A percentile compares a stretch with the other conserved stretches of the same genome.
phyloP scores from a whole-genome alignment of 2,329 filamentous ascomycete genomes.

The Penicillium concentricum region DNA sequence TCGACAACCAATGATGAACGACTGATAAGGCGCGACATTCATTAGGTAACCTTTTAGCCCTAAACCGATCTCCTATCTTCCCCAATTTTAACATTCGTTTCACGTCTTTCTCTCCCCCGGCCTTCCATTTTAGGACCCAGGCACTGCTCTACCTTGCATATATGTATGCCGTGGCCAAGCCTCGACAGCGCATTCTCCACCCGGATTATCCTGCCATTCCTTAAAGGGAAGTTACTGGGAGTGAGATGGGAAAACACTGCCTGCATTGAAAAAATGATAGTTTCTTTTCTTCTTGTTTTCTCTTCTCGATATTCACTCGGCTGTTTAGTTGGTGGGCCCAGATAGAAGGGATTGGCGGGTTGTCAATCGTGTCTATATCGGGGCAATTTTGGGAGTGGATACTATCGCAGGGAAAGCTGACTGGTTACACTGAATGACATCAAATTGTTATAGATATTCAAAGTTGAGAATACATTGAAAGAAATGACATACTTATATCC shows the following conservation, averaged over 20 bases:
- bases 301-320: background rate
- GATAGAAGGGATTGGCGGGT: background rate
- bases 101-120: constrained; percentile 7
- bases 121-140: constrained; percentile 21
- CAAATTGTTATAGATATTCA: too few species aligned
- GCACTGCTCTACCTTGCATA: background rate
- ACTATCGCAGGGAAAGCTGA: background rate
- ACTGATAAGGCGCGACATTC: constrained; percentile 2
- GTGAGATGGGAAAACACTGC: background rate
- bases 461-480: background rate
- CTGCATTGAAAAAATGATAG: background rate
- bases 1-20: constrained; percentile 5
- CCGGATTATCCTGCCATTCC: background rate
- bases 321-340: background rate
- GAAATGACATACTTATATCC: background rate
- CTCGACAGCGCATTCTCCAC: background rate
- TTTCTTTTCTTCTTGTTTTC: background rate
- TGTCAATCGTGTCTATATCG: background rate
- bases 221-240: constrained; percentile 1
- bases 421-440: background rate
- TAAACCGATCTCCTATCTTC: background rate
- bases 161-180: background rate
- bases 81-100: constrained; percentile 9
- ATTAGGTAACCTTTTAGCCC: background rate
- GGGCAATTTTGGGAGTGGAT: background rate